These are phyloP conservation scores for Sphenostylis stenocarpa DNA, from an alignment of 306 rosid genomes.

Conservation along the genomic window DNA sequence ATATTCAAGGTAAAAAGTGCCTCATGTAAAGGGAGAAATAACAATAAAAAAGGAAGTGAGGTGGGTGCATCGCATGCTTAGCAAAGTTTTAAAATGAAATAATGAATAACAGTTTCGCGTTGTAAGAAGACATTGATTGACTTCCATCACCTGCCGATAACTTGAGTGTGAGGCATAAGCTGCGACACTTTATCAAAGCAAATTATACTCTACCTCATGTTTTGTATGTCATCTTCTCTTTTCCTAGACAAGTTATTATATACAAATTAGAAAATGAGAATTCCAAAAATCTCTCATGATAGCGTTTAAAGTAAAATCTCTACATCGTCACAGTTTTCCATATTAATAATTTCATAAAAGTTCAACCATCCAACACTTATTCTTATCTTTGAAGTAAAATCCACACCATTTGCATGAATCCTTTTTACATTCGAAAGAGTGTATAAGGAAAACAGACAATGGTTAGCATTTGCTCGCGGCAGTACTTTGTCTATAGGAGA, in stretches of 20 bases:
- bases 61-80: slow-evolving; percentile 23
- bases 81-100: slow-evolving; percentile 26
- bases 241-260: slow-evolving; percentile 26
- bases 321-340: slow-evolving; percentile 19
- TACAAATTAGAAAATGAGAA: slow-evolving; percentile 30
- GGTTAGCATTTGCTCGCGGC: no score
- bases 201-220: neutral
- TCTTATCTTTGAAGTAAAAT: neutral
- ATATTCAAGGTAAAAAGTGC: slow-evolving; percentile 19
- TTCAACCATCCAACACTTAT: neutral
- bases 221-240: slow-evolving; percentile 20
- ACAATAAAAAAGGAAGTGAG: slow-evolving; percentile 5
- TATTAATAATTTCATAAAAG: neutral
- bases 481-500: no score
- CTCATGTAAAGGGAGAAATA: slow-evolving; percentile 15
- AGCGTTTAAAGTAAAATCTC: no score
- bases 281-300: neutral
- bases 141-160: slow-evolving; percentile 32
- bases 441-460: no score
- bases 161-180: slow-evolving; percentile 22
- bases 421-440: neutral
- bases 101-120: slow-evolving; percentile 30
- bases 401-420: slow-evolving; percentile 1
- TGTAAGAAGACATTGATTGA: slow-evolving; percentile 35
- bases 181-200: slow-evolving; percentile 32